A percentile compares a stretch with the other conserved stretches of the same genome.
phyloP scores from a whole-genome alignment of 257 asterid species.

The Plantago ovata region DNA sequence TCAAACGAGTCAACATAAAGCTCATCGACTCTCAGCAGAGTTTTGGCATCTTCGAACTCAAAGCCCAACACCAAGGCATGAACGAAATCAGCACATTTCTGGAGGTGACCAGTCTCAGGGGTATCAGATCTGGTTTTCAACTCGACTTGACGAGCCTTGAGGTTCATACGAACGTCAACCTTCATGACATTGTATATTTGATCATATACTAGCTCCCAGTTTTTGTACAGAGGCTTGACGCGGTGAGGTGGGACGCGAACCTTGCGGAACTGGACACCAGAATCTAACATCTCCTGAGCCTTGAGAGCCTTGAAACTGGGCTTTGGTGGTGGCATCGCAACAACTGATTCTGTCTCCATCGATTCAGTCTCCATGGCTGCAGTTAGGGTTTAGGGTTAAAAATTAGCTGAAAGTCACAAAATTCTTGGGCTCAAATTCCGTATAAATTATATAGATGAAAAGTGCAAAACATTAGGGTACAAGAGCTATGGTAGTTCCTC shows the following conservation, averaged over 20 bases:
- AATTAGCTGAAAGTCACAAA: too few species aligned
- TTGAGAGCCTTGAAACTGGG: constrained; percentile 36
- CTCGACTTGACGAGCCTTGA: constrained; percentile 40
- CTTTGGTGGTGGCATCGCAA: constrained; percentile 11
- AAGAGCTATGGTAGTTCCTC: too few species aligned
- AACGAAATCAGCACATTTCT: constrained; percentile 48
- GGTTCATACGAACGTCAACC: constrained; percentile 50
- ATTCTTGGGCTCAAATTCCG: too few species aligned
- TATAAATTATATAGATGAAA: too few species aligned
- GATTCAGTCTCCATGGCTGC: too few species aligned
- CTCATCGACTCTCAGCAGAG: constrained; percentile 38
- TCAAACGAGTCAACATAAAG: constrained; percentile 52
- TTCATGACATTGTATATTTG: constrained; percentile 47
- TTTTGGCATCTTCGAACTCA: constrained; percentile 35
- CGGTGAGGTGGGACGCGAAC: constrained; percentile 40
- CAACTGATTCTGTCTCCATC: background rate
- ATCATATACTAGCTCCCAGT: constrained; percentile 40
- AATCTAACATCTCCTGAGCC: constrained; percentile 41
- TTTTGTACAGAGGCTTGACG: constrained; percentile 41
- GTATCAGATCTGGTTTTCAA: constrained; percentile 47
- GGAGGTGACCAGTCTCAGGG: constrained; percentile 46
- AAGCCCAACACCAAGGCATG: constrained; percentile 52
- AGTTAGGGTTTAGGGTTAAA: too few species aligned
- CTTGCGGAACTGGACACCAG: constrained; percentile 42
- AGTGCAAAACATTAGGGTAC: too few species aligned